These are phyloP conservation scores for Boletus speciosus DNA, from an alignment of 768 basidiomycete genomes.

Conservation along the genomic window DNA sequence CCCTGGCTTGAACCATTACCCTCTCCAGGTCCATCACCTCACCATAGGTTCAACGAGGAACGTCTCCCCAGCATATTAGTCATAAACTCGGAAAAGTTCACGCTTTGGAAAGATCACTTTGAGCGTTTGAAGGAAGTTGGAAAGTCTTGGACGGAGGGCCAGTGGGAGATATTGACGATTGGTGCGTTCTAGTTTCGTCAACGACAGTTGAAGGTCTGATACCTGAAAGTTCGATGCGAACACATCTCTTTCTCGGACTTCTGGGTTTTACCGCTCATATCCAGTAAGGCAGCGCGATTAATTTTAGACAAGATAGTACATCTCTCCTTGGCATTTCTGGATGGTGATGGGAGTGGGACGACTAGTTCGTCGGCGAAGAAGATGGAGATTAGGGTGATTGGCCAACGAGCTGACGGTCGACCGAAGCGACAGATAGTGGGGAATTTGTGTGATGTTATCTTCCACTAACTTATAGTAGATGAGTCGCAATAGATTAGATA, in stretches of 20 bases:
- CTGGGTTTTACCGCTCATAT: constrained; percentile 18
- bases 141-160: constrained; percentile 50
- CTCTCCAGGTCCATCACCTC: constrained; percentile 45
- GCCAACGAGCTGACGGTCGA: constrained; percentile 23
- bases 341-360: constrained; percentile 4
- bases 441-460: constrained; percentile 20
- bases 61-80: constrained; percentile 48
- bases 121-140: constrained; percentile 51
- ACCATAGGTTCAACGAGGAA: constrained; percentile 5
- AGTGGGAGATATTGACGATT: constrained; percentile 45
- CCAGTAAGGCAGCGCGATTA: constrained; percentile 16
- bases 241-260: constrained; percentile 32
- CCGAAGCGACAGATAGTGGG: constrained; percentile 24
- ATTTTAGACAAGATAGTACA: constrained; percentile 22
- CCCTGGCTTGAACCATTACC: constrained; percentile 83
- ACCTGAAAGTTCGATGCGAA: constrained; percentile 19
- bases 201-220: background rate
- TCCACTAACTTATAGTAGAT: constrained; percentile 3
- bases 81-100: constrained; percentile 75
- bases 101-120: constrained; percentile 78
- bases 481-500: constrained; percentile 23
- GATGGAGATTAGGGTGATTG: constrained; percentile 22
- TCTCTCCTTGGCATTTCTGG: constrained; percentile 24
- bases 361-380: constrained; percentile 9
- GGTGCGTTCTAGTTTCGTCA: constrained; percentile 31